These are phyloP conservation scores for Paradendryphiella salina DNA, from an alignment of 2,329 filamentous ascomycete genomes.

Conservation along the genomic window DNA sequence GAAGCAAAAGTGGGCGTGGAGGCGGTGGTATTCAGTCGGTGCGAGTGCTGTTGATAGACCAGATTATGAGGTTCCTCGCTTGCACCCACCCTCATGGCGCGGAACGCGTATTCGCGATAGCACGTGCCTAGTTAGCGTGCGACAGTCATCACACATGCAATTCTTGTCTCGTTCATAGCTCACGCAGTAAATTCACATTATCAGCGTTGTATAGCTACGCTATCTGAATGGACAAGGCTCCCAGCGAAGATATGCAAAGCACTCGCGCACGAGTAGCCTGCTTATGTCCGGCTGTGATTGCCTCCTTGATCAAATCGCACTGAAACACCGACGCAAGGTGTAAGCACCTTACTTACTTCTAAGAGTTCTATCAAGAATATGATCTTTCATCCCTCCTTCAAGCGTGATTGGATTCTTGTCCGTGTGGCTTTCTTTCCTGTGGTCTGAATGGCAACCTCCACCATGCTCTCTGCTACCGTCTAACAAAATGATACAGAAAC, in stretches of 20 bases:
- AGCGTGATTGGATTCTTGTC: not conserved
- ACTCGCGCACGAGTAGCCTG: no score
- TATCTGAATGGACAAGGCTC: no score
- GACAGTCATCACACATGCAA: not conserved
- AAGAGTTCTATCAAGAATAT: no score
- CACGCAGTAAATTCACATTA: not conserved
- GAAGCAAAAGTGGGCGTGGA: not conserved
- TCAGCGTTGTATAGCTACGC: no score
- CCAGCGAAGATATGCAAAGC: no score
- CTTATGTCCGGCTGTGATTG: no score
- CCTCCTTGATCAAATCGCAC: no score
- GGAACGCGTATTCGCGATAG: slow-evolving; percentile 36
- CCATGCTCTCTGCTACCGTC: not conserved
- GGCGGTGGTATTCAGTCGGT: not conserved
- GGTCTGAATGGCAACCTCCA: not conserved
- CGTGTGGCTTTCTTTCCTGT: not conserved
- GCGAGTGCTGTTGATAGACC: slow-evolving; percentile 4
- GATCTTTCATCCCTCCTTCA: not conserved
- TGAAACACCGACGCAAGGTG: no score
- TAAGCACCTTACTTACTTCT: no score
- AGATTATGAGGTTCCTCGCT: slow-evolving; percentile 12
- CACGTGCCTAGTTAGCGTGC: slow-evolving; percentile 31
- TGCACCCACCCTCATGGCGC: slow-evolving; percentile 18
- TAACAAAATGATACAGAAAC: not conserved
- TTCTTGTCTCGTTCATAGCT: not conserved